Conservation (phyloP, 2,329 filamentous ascomycete genomes). For the Nemania serpens region DNA sequence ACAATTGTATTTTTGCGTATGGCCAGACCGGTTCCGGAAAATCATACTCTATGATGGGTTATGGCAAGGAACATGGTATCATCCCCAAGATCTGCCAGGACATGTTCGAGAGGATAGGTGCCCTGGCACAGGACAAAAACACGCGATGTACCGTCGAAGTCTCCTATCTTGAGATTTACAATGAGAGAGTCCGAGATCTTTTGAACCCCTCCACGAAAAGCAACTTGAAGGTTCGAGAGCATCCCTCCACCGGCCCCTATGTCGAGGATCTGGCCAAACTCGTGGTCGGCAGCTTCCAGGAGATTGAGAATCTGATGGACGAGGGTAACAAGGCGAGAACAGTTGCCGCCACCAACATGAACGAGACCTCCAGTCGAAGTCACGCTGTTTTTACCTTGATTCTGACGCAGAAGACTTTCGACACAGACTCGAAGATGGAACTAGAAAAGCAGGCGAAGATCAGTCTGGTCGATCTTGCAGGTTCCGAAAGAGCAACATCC, state of each 20-base stretch:
- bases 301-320: constrained; percentile 98
- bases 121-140: constrained; percentile 72
- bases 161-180: constrained; percentile 99
- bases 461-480: constrained; percentile 94
- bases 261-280: constrained; percentile 97
- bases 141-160: constrained; percentile 93
- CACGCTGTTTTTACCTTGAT: constrained; percentile 98
- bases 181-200: constrained; percentile 93
- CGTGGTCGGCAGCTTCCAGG: constrained; percentile 87
- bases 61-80: constrained; percentile 92
- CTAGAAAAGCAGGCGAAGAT: constrained; percentile 98
- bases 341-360: constrained; percentile 99
- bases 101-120: constrained; percentile 88
- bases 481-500: constrained; percentile 95
- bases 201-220: constrained; percentile 95
- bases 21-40: constrained; percentile 98
- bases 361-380: constrained; percentile 97
- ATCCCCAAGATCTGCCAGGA: constrained; percentile 97
- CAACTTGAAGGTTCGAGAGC: constrained; percentile 95
- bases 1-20: constrained; percentile 99
- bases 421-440: constrained; percentile 92
- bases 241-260: constrained; percentile 95
- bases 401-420: constrained; percentile 89
- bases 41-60: constrained; percentile 99
- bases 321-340: constrained; percentile 99